Evolutionary conservation across 495 filamentous ascomycete species (phyloP), one percentile per base, ranked within the genome.

Genomic region (Tuber melanosporum): DNA sequence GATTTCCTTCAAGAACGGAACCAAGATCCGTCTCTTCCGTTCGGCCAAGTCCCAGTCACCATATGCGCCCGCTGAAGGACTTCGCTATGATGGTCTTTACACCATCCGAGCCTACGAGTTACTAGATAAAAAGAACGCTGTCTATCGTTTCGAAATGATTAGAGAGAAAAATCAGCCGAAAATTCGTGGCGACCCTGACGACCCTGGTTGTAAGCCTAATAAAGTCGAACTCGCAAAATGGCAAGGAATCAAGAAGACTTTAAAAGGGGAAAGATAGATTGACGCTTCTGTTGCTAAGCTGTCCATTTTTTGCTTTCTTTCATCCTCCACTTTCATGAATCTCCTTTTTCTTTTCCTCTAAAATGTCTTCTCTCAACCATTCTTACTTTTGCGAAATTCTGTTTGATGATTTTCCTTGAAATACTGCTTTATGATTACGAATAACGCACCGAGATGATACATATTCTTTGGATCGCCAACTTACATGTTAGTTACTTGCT

Each of bases 41-140:
- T 85, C 85, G 2, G 74, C 78, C 39, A 83, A 82, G 43, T 84
- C 84, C 15, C 76, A 72, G 1, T 83, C 80, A 17, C 49, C 45
- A 32, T 90, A 85, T 71, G 84, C 87, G 9, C 89, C 89, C 0
- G 74, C 77, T 9, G 74, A 82, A 32, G 89, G 89, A 5, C 83
- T 89, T 7, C 82, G 89, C 19, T 90, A 90, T 74, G 89, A 91
- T 81, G 89, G 89, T 0, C 79, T 91, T 9, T 91, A 91, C 76
- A 80, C 75, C 4, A 87, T 90, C 15, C 75, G 75, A 6, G 73
- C 81, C 71, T 70, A 72, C 6, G 62, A 77, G 42, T 47, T 80
- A 78, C 2, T 85, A 82, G 79, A 83, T 73, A 74, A 57, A 8
- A 74, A 71, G 15, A 73, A 80, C n/a, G 77, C 73, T 10, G 87